These are phyloP conservation scores for Cephaloascus fragrans DNA, from an alignment of 805 yeast species.

Conservation along the genomic window DNA sequence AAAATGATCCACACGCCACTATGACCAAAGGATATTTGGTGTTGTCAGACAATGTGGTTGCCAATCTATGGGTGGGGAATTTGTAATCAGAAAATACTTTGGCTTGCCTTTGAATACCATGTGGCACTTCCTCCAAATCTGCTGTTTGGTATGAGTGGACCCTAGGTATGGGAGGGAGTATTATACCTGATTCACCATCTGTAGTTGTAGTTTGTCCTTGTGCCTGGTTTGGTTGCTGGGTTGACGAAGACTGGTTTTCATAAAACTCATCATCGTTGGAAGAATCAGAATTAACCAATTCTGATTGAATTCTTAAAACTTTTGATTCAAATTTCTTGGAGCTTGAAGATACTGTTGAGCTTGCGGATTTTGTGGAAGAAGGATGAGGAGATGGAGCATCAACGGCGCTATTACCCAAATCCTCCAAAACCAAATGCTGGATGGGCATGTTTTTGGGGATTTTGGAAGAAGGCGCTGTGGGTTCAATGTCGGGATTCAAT, in stretches of 20 bases:
- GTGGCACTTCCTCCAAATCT: constrained; percentile 94
- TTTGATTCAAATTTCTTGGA: constrained; percentile 1
- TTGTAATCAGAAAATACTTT: constrained; percentile 53
- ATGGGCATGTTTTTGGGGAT: constrained; percentile 74
- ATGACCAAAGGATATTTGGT: constrained; percentile 83
- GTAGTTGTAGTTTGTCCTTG: constrained; percentile 6
- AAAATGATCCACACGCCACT: constrained; percentile 96
- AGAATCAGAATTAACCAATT: constrained; percentile 30
- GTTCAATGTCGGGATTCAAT: constrained; percentile 47
- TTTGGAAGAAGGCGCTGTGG: constrained; percentile 55
- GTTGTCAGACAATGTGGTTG: constrained; percentile 58
- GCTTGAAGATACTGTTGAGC: constrained; percentile 1
- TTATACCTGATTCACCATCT: constrained; percentile 2
- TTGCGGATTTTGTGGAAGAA: constrained; percentile 6
- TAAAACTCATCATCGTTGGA: constrained; percentile 32
- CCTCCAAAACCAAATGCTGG: constrained; percentile 71
- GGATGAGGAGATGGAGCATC: constrained; percentile 67
- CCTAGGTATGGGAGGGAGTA: constrained; percentile 31
- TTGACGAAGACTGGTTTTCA: constrained; percentile 11
- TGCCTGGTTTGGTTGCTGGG: constrained; percentile 1
- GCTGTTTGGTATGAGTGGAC: constrained; percentile 64
- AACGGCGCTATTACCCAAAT: constrained; percentile 47
- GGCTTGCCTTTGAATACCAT: constrained; percentile 87
- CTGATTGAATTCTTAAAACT: constrained; percentile 50
- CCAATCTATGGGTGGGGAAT: constrained; percentile 84